Conservation (phyloP, 2,329 filamentous ascomycete species). For the Botrytis fabae region DNA sequence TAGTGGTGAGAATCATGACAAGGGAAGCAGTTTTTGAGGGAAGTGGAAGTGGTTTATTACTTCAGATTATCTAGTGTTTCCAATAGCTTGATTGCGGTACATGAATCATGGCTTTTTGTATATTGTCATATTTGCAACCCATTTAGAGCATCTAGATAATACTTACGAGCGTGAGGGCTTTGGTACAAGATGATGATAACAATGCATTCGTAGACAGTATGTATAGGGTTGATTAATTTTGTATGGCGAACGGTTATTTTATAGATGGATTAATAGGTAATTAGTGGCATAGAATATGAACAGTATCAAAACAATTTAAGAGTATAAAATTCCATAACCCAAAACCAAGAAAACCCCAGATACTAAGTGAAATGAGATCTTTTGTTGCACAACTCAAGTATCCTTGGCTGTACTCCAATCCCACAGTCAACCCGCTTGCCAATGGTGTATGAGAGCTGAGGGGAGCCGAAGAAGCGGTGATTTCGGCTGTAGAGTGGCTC, state of each 20-base stretch:
- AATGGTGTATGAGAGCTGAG: neutral
- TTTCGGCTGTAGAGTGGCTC: neutral
- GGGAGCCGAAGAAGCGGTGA: neutral
- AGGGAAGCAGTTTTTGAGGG: conserved; percentile 7
- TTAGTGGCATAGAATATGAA: neutral
- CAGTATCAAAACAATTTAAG: neutral
- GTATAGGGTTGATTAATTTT: neutral
- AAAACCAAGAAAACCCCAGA: neutral
- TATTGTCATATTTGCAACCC: neutral
- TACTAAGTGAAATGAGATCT: neutral
- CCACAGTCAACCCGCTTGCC: neutral
- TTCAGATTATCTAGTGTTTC: neutral
- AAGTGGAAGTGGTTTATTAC: no score
- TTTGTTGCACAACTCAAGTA: neutral
- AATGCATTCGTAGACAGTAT: neutral
- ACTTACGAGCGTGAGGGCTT: neutral
- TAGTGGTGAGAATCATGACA: neutral
- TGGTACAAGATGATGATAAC: neutral
- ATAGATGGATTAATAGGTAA: neutral
- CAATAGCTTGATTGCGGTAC: neutral
- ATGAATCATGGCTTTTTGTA: neutral
- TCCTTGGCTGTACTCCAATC: neutral
- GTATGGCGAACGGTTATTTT: neutral
- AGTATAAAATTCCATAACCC: neutral
- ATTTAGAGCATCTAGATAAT: neutral